Conservation (phyloP, 2,329 filamentous ascomycete species). For the Colletotrichum zoysiae region DNA sequence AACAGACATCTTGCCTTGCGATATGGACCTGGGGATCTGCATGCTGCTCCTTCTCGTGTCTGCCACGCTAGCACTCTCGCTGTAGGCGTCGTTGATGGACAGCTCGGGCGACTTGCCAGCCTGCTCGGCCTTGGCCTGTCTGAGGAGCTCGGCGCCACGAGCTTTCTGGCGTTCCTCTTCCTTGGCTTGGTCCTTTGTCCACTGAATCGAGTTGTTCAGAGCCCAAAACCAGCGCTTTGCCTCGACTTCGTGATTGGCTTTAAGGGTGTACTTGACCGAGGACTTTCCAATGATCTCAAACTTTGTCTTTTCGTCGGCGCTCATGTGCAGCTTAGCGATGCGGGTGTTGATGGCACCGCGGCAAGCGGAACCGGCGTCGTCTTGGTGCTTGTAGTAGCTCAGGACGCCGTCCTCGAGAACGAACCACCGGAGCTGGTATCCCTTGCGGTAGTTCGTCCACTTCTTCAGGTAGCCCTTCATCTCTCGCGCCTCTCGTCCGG, state of each 20-base stretch:
- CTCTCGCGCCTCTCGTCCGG: slow-evolving; percentile 88
- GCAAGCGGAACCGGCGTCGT: slow-evolving; percentile 95
- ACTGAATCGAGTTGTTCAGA: slow-evolving; percentile 98
- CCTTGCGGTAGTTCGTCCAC: slow-evolving; percentile 98
- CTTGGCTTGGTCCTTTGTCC: slow-evolving; percentile 95
- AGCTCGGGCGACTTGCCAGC: slow-evolving; percentile 61
- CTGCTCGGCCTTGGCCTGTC: slow-evolving; percentile 84
- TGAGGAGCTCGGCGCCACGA: slow-evolving; percentile 79
- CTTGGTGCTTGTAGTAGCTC: slow-evolving; percentile 99
- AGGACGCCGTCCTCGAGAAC: slow-evolving; percentile 96
- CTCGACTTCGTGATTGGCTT: slow-evolving; percentile 97
- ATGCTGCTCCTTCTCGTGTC: slow-evolving; percentile 60
- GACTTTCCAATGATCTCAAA: slow-evolving; percentile 99
- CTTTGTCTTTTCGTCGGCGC: slow-evolving; percentile 94
- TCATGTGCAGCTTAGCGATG: slow-evolving; percentile 95
- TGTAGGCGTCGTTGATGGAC: slow-evolving; percentile 60
- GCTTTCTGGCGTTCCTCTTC: slow-evolving; percentile 85
- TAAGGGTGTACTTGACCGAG: slow-evolving; percentile 97
- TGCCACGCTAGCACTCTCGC: slow-evolving; percentile 65
- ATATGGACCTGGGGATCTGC: slow-evolving; percentile 59
- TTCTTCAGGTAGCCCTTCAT: slow-evolving; percentile 99
- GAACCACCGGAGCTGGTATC: slow-evolving; percentile 97
- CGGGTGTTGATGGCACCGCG: slow-evolving; percentile 99
- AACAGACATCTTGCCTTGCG: slow-evolving; percentile 49
- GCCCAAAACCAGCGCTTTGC: slow-evolving; percentile 99